A percentile compares a stretch with the other conserved stretches of the same genome.
Evolutionary conservation across 768 basidiomycete species (phyloP).

Genomic region (Panus rudis): DNA sequence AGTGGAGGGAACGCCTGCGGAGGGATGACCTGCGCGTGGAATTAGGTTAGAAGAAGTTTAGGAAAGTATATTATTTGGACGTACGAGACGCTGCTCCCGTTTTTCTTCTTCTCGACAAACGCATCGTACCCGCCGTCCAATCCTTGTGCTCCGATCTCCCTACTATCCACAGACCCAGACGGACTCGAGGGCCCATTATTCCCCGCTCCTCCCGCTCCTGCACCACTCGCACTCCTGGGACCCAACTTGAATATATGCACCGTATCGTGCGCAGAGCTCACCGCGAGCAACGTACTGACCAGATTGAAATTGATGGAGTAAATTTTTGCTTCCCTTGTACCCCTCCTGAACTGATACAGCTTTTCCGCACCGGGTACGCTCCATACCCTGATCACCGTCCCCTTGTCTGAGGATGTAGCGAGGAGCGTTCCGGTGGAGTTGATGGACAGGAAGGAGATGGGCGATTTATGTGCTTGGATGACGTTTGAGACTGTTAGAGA

Average conservation of each 20-base stretch:
- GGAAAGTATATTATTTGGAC: slow-evolving; percentile 14
- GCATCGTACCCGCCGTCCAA: slow-evolving; percentile 81
- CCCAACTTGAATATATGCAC: slow-evolving; percentile 94
- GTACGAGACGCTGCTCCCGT: slow-evolving; percentile 45
- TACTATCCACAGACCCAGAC: slow-evolving; percentile 57
- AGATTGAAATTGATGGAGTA: slow-evolving; percentile 83
- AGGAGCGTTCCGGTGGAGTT: slow-evolving; percentile 84
- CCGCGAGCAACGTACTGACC: slow-evolving; percentile 76
- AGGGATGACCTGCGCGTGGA: slow-evolving; percentile 35
- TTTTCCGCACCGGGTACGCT: slow-evolving; percentile 87
- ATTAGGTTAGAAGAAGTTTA: neutral
- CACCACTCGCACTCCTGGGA: slow-evolving; percentile 18
- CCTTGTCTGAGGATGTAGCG: slow-evolving; percentile 90
- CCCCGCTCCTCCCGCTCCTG: slow-evolving; percentile 14
- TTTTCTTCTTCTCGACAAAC: slow-evolving; percentile 72
- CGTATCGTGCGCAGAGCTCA: slow-evolving; percentile 88
- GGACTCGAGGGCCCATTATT: slow-evolving; percentile 43
- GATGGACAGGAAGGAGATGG: slow-evolving; percentile 81
- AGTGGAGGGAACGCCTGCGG: slow-evolving; percentile 62
- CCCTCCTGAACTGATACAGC: slow-evolving; percentile 90
- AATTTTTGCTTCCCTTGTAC: slow-evolving; percentile 81
- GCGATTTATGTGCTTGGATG: slow-evolving; percentile 94
- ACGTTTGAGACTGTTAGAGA: slow-evolving; percentile 90
- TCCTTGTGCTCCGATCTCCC: slow-evolving; percentile 45
- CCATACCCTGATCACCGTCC: slow-evolving; percentile 96